Evolutionary conservation across 441 rosid genomes (phyloP), one percentile per base, ranked within the genome.

Genomic region (Gossypium laxum): DNA sequence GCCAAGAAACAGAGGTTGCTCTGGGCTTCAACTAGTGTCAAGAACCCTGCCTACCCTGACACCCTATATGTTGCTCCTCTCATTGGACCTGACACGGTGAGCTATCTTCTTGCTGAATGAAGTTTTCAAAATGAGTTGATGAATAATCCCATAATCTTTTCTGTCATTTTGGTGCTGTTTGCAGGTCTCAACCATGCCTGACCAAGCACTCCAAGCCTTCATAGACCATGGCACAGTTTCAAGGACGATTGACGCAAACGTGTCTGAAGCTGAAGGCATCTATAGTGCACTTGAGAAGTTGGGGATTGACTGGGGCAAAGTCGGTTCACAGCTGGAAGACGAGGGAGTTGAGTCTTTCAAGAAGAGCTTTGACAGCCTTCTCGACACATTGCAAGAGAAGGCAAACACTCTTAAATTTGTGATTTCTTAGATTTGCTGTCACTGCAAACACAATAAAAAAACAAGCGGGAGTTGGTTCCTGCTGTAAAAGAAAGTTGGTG

Each of bases 171-270:
- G 7, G 21, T 51, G 52, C 11, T 68, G 11, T 17, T 70, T 70
- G 48, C 81, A 94, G 98, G 97, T 94, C 34, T 90, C 97, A 62
- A 92, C 99, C 48, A 94, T 94, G 99, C 99, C 99, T 0, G 99
- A 94, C 82, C 98, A 94, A 83, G 98, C 98, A 24, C 88, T 94
- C 75, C 93, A 85, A 81, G 97, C 98, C 54, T 90, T 90, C 51
- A 14, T 88, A 2, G 96, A 94, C 48, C 99, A 94, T 15, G 99
- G 99, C 73, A 75, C 60, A 0, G 98, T 86, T 55, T 85, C 83
- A 58, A 88, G 99, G 83, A 92, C 99, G 7, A 94, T 94, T 6
- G 99, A 94, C 74, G 77, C 89, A 0, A 89, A 89, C 56, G 85
- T 91, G 11, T 89, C 97, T 0, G 98, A 94, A 75, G 98, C 98